These are phyloP conservation scores for Amylocarpus encephaloides DNA, from an alignment of 2,329 filamentous ascomycete genomes.

Conservation along the genomic window DNA sequence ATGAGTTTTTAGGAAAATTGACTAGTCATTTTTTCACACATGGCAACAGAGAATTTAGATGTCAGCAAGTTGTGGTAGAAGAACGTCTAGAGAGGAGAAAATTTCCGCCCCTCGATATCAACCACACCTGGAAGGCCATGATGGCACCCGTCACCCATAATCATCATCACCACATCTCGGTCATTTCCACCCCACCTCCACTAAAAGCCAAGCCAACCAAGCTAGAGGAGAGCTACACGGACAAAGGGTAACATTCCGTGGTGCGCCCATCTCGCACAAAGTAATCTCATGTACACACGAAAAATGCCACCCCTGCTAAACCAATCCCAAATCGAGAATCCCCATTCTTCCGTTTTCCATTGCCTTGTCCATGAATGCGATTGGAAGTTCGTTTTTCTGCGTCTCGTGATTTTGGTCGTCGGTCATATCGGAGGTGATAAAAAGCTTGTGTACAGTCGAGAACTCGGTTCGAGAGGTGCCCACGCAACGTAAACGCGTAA, in stretches of 20 bases:
- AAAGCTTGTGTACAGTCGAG: conserved; percentile 23
- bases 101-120: conserved; percentile 1
- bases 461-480: conserved; percentile 14
- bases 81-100: conserved; percentile 15
- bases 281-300: conserved; percentile 27
- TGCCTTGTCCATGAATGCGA: conserved; percentile 5
- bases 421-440: conserved; percentile 20
- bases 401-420: conserved; percentile 19
- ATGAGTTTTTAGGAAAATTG: conserved; percentile 9
- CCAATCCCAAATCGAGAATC: conserved; percentile 12
- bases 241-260: conserved; percentile 16
- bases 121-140: not conserved
- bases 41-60: conserved; percentile 8
- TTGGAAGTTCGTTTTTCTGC: conserved; percentile 16
- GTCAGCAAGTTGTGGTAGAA: conserved; percentile 19
- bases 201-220: conserved; percentile 11
- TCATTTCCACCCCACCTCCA: conserved; percentile 1
- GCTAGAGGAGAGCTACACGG: conserved; percentile 15
- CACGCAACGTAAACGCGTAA: conserved; percentile 22
- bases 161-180: too few species aligned
- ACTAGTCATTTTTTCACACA: conserved; percentile 11
- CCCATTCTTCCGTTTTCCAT: conserved; percentile 6
- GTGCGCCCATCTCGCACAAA: conserved; percentile 19
- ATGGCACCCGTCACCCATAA: conserved; percentile 1
- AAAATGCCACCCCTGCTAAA: conserved; percentile 16